These are phyloP conservation scores for Cucurbitaria berberidis DNA, from an alignment of 2,329 filamentous ascomycete genomes.

Conservation along the genomic window DNA sequence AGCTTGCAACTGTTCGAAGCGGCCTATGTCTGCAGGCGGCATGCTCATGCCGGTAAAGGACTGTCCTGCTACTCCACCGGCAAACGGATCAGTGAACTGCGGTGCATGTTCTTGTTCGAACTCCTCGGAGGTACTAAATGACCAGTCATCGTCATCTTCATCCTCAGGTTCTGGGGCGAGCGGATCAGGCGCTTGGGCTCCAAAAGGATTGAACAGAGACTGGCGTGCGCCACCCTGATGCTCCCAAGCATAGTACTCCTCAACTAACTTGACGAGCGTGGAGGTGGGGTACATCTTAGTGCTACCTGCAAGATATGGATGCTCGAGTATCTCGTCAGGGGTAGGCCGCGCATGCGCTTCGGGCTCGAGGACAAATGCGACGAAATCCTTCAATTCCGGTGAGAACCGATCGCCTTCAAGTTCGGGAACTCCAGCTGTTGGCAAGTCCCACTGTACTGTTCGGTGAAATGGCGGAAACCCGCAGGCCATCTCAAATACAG, in stretches of 20 bases:
- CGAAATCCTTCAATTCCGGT: constrained; percentile 69
- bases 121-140: constrained; percentile 68
- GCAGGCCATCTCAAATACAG: constrained; percentile 80
- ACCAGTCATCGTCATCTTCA: constrained; percentile 64
- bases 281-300: constrained; percentile 67
- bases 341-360: constrained; percentile 71
- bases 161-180: constrained; percentile 51
- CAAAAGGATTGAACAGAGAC: constrained; percentile 66
- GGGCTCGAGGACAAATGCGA: constrained; percentile 75
- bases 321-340: constrained; percentile 71
- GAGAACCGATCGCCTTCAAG: constrained; percentile 77
- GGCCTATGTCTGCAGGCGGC: constrained; percentile 43
- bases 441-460: constrained; percentile 34
- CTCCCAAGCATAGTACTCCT: constrained; percentile 78
- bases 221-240: constrained; percentile 72
- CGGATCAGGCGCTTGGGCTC: constrained; percentile 62
- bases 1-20: constrained; percentile 51
- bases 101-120: constrained; percentile 57
- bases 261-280: constrained; percentile 69
- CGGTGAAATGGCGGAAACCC: constrained; percentile 73
- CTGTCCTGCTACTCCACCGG: constrained; percentile 35
- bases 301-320: constrained; percentile 71
- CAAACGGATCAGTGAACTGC: constrained; percentile 55
- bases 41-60: constrained; percentile 45
- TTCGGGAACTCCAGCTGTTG: constrained; percentile 63